phyloP scores from a whole-genome alignment of 1,284 basidiomycete genomes.

The Ganoderma sinense region DNA sequence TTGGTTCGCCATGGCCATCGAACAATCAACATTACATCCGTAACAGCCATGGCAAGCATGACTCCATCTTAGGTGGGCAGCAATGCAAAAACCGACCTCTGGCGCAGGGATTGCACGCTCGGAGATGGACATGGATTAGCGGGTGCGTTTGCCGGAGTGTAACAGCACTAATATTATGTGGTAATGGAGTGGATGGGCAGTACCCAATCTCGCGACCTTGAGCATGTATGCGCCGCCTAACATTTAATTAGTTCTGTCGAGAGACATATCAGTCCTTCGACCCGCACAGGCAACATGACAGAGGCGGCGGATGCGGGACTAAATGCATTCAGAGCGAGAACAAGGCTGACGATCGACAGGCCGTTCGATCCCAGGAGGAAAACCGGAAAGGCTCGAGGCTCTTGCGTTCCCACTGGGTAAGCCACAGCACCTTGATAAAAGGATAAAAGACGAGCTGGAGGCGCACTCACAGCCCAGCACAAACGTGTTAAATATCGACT shows the following conservation, averaged over 20 bases:
- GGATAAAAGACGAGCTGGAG: not conserved
- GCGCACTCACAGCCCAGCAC: not conserved
- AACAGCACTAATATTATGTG: no score
- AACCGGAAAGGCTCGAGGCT: not conserved
- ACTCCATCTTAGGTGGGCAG: not conserved
- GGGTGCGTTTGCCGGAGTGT: no score
- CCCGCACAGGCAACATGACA: not conserved
- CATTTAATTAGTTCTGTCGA: not conserved
- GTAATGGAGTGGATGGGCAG: no score
- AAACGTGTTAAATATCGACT: not conserved
- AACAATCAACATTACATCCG: not conserved
- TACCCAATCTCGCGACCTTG: not conserved
- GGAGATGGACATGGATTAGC: no score
- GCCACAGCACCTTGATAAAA: not conserved
- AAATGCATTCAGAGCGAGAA: no score
- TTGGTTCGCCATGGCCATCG: not conserved
- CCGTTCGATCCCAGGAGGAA: not conserved
- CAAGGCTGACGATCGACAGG: not conserved
- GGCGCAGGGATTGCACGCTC: no score
- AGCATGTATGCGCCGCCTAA: not conserved
- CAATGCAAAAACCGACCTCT: not conserved
- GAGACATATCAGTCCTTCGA: not conserved
- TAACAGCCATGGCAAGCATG: not conserved
- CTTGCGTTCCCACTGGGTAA: not conserved
- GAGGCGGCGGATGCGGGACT: not conserved